These are phyloP conservation scores for Lavandula angustifolia DNA, from an alignment of 257 asterid species.

Conservation along the genomic window DNA sequence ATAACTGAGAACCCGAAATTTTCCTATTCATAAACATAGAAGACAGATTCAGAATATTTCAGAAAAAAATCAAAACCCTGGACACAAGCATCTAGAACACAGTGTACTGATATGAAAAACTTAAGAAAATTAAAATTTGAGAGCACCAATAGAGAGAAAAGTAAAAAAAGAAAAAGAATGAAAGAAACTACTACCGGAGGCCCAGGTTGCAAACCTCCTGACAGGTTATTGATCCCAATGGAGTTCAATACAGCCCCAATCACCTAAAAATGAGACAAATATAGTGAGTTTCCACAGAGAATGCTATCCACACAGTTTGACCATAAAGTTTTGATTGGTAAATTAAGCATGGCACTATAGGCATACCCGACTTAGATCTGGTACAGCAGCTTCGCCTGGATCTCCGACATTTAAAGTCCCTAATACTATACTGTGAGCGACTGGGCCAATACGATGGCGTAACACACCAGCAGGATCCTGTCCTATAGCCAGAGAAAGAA, in stretches of 20 bases:
- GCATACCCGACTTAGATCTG: constrained; percentile 83
- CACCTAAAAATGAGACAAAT: constrained; percentile 48
- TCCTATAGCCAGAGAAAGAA: constrained; percentile 42
- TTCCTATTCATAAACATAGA: not conserved
- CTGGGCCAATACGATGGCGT: constrained; percentile 67
- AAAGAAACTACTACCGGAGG: constrained; percentile 53
- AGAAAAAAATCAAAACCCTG: constrained; percentile 6
- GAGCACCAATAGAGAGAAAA: not conserved
- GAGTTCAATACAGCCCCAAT: constrained; percentile 87
- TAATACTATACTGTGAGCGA: constrained; percentile 78
- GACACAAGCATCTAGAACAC: constrained; percentile 10
- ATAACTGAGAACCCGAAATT: not conserved
- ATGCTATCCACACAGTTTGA: constrained; percentile 15
- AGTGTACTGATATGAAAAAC: constrained; percentile 6
- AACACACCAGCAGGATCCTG: constrained; percentile 65
- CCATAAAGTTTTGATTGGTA: not conserved
- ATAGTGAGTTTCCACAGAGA: not conserved
- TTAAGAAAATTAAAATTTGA: not conserved
- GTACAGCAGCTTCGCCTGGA: constrained; percentile 62
- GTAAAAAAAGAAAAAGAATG: not conserved
- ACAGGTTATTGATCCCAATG: constrained; percentile 64
- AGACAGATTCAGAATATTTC: not conserved
- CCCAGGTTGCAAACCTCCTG: constrained; percentile 64
- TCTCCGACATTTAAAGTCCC: constrained; percentile 91
- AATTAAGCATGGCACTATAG: constrained; percentile 14